Evolutionary conservation across 2,329 filamentous ascomycete species (phyloP), one percentile per base, ranked within the genome.

Genomic region (Boeremia lycopersici): DNA sequence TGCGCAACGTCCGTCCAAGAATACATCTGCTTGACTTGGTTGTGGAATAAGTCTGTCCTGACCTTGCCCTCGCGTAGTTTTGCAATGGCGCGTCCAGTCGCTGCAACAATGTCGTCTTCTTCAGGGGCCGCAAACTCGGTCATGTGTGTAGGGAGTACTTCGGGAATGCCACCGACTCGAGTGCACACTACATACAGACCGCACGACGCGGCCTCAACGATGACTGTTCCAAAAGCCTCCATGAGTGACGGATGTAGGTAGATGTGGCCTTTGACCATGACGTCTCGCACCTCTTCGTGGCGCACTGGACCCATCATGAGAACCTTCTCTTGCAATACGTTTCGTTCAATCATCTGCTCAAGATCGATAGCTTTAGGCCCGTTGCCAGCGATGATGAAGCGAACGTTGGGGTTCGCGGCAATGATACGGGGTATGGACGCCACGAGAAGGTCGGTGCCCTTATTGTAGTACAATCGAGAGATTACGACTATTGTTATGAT

Each of bases 11-110:
- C 93, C 26, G 90, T 90, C 95, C 95, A 99, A 1, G 91, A 96
- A 78, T 99, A 99, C 95, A 98, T 98, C 79, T 90, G 90, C 75
- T 93, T 92, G 59, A 99, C 95, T 75, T 98, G 90, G 63, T 96
- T 93, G 73, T 99, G 95, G 71, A 99, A 99, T 36, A 89, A 86
- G 73, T 98, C 93, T 0, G 95, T 96, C 59, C 91, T 87, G 26
- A 99, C 89, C 66, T 89, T 91, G 64, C 93, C 93, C 6, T 89
- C 89, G 39, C 93, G 87, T 51, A 99, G 82, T 28, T 90, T 89
- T 0, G 87, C 89, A 58, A 99, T 98, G 15, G 96, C 95, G 62
- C 88, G 89, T 15, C 91, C 90, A 0, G 96, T 97, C 3, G 93
- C 95, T 36, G 86, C 82, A 0, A 99, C 93, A 10, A 99, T 80